phyloP scores from a whole-genome alignment of 2,329 filamentous ascomycete species.

The Fusarium tricinctum region DNA sequence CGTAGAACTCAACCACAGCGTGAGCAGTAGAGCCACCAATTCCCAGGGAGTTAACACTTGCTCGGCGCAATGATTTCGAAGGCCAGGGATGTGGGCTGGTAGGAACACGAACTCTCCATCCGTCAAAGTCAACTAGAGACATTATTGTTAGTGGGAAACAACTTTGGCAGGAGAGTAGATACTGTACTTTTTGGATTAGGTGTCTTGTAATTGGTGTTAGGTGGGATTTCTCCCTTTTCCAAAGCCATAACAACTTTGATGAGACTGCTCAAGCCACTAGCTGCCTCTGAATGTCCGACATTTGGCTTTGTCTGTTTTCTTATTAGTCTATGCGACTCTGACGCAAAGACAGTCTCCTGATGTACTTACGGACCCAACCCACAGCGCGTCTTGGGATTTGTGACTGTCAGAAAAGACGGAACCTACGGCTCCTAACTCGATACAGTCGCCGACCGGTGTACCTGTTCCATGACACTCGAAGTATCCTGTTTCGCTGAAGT shows the following conservation, averaged over 20 bases:
- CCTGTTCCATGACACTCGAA: slow-evolving; percentile 53
- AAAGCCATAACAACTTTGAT: slow-evolving; percentile 49
- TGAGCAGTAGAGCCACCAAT: slow-evolving; percentile 63
- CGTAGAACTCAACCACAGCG: slow-evolving; percentile 54
- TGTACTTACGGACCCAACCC: slow-evolving; percentile 60
- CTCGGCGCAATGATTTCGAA: slow-evolving; percentile 44
- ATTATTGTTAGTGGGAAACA: slow-evolving; percentile 9
- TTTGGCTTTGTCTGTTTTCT: slow-evolving; percentile 49
- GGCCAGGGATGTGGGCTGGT: slow-evolving; percentile 44
- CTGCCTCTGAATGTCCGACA: slow-evolving; percentile 50
- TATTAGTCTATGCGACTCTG: slow-evolving; percentile 29
- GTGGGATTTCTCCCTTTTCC: slow-evolving; percentile 49
- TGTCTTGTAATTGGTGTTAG: slow-evolving; percentile 46
- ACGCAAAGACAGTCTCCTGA: background rate
- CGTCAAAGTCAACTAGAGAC: slow-evolving; percentile 40
- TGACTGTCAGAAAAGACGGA: slow-evolving; percentile 49
- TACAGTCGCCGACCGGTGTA: slow-evolving; percentile 49
- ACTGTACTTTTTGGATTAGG: slow-evolving; percentile 46
- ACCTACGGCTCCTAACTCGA: slow-evolving; percentile 53
- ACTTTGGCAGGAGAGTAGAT: too few relatives aligned
- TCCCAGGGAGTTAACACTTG: slow-evolving; percentile 55
- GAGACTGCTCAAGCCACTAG: slow-evolving; percentile 48
- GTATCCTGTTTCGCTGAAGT: slow-evolving; percentile 48
- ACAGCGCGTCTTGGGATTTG: slow-evolving; percentile 51
- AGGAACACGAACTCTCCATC: slow-evolving; percentile 45